These are phyloP conservation scores for Penicillium janthinellum DNA, from an alignment of 2,329 filamentous ascomycete genomes.

Conservation along the genomic window DNA sequence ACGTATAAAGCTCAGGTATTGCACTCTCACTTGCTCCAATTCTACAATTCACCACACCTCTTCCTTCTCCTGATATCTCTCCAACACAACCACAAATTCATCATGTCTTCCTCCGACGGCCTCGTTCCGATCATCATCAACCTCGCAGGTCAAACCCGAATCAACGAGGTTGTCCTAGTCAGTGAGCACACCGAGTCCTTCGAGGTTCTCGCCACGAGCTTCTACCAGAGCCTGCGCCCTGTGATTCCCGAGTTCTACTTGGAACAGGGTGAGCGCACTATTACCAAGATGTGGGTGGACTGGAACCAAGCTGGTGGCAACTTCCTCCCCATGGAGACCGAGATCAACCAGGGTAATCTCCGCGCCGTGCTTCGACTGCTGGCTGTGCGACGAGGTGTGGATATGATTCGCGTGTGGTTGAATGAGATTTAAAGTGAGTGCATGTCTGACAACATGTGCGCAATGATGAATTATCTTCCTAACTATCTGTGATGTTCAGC, in stretches of 20 bases:
- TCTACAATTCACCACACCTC: too few relatives aligned
- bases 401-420: not conserved
- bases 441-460: not conserved
- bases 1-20: not conserved
- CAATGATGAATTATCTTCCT: not conserved
- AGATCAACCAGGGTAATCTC: not conserved
- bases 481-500: not conserved
- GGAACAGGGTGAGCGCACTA: not conserved
- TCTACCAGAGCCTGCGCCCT: not conserved
- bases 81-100: not conserved
- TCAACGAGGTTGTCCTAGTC: not conserved
- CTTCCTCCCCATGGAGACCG: not conserved
- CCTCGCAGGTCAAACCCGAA: not conserved
- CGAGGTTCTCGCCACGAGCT: not conserved
- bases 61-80: not conserved
- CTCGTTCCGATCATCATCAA: not conserved
- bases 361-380: not conserved
- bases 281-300: slow-evolving; percentile 2
- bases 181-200: not conserved
- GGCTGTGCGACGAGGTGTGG: not conserved
- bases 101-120: not conserved
- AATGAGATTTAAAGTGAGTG: not conserved
- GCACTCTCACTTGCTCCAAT: not conserved
- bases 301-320: not conserved
- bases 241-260: not conserved